Percentiles rank a stretch among this genome's conserved stretches.
Evolutionary conservation across 2,329 filamentous ascomycete genomes (phyloP).

Genomic region (Venturiaceae sp.): DNA sequence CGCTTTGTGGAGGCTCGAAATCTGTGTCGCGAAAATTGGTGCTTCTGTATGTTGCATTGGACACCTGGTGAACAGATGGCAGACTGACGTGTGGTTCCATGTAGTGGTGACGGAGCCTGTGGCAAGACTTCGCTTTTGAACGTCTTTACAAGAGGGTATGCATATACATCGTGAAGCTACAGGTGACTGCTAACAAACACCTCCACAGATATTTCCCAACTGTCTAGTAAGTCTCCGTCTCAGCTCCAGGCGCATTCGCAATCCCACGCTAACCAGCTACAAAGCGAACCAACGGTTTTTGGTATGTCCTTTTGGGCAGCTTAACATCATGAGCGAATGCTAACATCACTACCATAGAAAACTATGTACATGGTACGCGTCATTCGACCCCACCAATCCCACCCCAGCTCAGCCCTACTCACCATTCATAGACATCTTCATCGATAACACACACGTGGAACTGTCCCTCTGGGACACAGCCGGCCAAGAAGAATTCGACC

Average conservation of each 20-base stretch:
- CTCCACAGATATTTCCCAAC: slow-evolving; percentile 78
- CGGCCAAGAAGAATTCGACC: slow-evolving; percentile 97
- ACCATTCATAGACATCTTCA: slow-evolving; percentile 73
- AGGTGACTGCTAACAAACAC: slow-evolving; percentile 9
- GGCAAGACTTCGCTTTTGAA: slow-evolving; percentile 96
- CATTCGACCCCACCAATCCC: background rate
- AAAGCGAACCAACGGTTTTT: slow-evolving; percentile 86
- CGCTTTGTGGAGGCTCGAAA: slow-evolving; percentile 38
- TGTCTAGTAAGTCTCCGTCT: slow-evolving; percentile 58
- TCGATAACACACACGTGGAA: slow-evolving; percentile 94
- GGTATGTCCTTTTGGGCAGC: slow-evolving; percentile 30
- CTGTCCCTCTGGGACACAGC: slow-evolving; percentile 97
- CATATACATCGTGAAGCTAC: background rate
- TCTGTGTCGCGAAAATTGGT: slow-evolving; percentile 95
- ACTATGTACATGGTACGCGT: slow-evolving; percentile 85
- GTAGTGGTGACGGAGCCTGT: slow-evolving; percentile 86
- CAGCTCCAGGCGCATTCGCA: background rate
- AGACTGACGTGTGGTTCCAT: background rate
- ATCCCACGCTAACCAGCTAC: slow-evolving; percentile 10
- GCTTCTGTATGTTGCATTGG: slow-evolving; percentile 58
- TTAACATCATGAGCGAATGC: slow-evolving; percentile 8
- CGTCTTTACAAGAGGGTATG: slow-evolving; percentile 94
- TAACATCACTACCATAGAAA: slow-evolving; percentile 47
- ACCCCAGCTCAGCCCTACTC: background rate
- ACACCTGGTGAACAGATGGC: background rate